These are phyloP conservation scores for Trichocladium uniseriatum DNA, from an alignment of 495 filamentous ascomycete genomes.

Conservation along the genomic window DNA sequence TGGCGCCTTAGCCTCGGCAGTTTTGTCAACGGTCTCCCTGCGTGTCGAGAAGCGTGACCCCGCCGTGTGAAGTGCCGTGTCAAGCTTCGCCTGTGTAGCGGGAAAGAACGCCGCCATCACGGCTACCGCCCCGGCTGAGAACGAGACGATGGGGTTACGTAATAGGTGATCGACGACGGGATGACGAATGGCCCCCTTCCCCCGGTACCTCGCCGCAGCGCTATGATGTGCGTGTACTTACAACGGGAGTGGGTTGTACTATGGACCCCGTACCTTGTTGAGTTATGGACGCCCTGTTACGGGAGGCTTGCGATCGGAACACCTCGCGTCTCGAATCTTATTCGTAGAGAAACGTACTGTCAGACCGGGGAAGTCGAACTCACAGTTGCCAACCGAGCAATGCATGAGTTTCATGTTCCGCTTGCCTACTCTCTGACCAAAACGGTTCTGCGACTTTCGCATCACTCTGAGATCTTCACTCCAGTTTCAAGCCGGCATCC, in stretches of 20 bases:
- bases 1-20: conserved; percentile 10
- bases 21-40: conserved; percentile 4
- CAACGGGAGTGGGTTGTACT: no score
- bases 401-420: conserved; percentile 10
- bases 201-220: no score
- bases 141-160: conserved; percentile 24
- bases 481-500: conserved; percentile 13
- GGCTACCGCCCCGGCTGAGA: no score
- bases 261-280: no score
- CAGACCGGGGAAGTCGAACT: background rate
- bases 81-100: conserved; percentile 8
- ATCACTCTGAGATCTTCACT: conserved; percentile 7
- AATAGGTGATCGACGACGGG: conserved; percentile 25
- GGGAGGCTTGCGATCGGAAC: conserved; percentile 24
- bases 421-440: conserved; percentile 1
- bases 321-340: conserved; percentile 29
- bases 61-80: conserved; percentile 12
- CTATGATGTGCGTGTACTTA: no score
- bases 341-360: background rate
- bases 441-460: conserved; percentile 9
- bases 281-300: background rate
- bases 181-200: conserved; percentile 6
- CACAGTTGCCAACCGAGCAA: conserved; percentile 2
- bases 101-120: no score
- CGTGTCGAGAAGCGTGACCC: conserved; percentile 6